These are phyloP conservation scores for Dendrostoma leiphaemia DNA, from an alignment of 2,329 filamentous ascomycete species.

Conservation along the genomic window DNA sequence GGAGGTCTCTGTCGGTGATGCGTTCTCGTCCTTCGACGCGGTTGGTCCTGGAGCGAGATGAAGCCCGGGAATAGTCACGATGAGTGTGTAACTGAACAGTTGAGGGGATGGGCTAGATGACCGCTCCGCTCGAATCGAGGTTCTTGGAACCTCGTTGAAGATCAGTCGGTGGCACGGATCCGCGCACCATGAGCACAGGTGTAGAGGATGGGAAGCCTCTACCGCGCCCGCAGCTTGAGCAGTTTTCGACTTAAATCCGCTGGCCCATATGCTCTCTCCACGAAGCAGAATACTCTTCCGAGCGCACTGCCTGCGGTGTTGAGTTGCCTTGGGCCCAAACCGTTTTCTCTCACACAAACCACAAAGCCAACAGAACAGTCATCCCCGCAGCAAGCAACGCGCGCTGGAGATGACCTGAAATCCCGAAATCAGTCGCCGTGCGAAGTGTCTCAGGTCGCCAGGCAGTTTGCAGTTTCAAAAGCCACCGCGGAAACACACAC, in stretches of 20 bases:
- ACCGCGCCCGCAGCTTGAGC: not conserved
- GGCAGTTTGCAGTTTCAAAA: not conserved
- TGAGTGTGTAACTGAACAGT: too few species aligned
- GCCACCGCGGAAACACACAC: not conserved
- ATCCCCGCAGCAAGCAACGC: not conserved
- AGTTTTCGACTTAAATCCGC: not conserved
- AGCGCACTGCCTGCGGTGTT: too few species aligned
- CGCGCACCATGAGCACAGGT: too few species aligned
- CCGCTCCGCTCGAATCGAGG: too few species aligned
- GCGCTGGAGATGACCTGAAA: not conserved
- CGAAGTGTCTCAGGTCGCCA: slow-evolving; percentile 8
- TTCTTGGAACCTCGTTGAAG: too few species aligned
- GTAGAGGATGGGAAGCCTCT: too few species aligned
- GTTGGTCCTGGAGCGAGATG: too few species aligned
- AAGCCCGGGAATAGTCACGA: too few species aligned
- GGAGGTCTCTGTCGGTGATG: too few species aligned
- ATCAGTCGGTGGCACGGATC: too few species aligned
- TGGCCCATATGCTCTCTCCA: not conserved
- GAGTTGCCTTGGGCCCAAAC: not conserved
- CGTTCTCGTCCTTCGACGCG: too few species aligned
- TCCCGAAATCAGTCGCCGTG: not conserved
- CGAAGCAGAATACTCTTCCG: not conserved
- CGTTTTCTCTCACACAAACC: slow-evolving; percentile 2
- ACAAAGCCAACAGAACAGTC: not conserved
- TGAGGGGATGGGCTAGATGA: too few species aligned